Percentiles rank a stretch among this genome's conserved stretches.
These are phyloP conservation scores for Suillus hirtellus DNA, from an alignment of 768 basidiomycete genomes.

Conservation along the genomic window DNA sequence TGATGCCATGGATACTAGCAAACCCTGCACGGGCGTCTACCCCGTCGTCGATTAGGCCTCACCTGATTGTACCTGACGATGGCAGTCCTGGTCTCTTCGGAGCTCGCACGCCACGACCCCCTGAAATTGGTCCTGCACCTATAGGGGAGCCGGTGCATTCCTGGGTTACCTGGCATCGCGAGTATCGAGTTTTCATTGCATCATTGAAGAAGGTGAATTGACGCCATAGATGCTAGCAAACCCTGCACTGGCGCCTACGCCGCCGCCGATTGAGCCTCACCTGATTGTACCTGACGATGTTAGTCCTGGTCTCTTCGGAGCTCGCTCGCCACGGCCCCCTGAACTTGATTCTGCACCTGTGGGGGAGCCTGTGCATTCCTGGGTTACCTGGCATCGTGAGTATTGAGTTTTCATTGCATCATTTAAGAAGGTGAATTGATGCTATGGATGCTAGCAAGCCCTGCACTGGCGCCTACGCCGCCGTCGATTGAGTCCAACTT, in stretches of 20 bases:
- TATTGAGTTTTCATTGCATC: slow-evolving; percentile 20
- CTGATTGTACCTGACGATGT: slow-evolving; percentile 58
- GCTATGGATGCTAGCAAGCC: slow-evolving; percentile 50
- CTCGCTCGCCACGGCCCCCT: slow-evolving; percentile 57
- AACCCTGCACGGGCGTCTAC: slow-evolving; percentile 58
- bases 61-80: slow-evolving; percentile 23
- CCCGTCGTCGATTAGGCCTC: slow-evolving; percentile 49
- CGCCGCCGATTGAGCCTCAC: slow-evolving; percentile 59
- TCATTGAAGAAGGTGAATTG: slow-evolving; percentile 3
- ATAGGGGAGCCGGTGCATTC: slow-evolving; percentile 44
- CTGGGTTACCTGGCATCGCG: slow-evolving; percentile 71
- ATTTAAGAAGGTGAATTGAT: slow-evolving; percentile 5
- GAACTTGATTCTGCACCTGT: slow-evolving; percentile 36
- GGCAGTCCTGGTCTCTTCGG: slow-evolving; percentile 75
- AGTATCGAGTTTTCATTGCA: slow-evolving; percentile 31
- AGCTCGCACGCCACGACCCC: slow-evolving; percentile 60
- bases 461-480: slow-evolving; percentile 54
- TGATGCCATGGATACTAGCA: slow-evolving; percentile 40
- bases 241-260: slow-evolving; percentile 54
- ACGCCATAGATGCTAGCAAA: slow-evolving; percentile 47
- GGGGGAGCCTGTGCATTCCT: slow-evolving; percentile 49
- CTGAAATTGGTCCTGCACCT: slow-evolving; percentile 38
- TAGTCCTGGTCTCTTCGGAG: slow-evolving; percentile 76
- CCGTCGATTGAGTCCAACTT: slow-evolving; percentile 60
- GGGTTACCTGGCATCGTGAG: slow-evolving; percentile 72